Evolutionary conservation across 306 rosid species (phyloP).

Genomic region (Acacia melanoxylon): DNA sequence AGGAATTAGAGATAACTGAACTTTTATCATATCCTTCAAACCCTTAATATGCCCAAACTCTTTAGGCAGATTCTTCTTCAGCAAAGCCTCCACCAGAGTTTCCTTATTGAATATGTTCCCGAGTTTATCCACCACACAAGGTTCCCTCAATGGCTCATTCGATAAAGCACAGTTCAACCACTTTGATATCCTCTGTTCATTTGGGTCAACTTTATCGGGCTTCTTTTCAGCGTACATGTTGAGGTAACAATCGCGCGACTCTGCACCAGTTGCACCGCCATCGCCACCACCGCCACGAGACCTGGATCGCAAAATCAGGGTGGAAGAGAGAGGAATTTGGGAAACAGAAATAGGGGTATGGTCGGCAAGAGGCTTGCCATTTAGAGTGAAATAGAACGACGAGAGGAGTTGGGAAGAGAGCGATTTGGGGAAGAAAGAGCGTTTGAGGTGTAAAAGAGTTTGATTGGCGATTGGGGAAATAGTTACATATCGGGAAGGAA

Average conservation of each 20-base stretch:
- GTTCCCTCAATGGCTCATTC: slow-evolving; percentile 80
- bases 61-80: slow-evolving; percentile 87
- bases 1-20: slow-evolving; percentile 49
- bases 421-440: slow-evolving; percentile 47
- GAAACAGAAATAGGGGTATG: slow-evolving; percentile 37
- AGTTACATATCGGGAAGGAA: slow-evolving; percentile 42
- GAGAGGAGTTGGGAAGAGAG: slow-evolving; percentile 18
- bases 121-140: slow-evolving; percentile 81
- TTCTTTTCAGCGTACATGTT: slow-evolving; percentile 90
- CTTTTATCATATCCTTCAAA: slow-evolving; percentile 76
- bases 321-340: slow-evolving; percentile 54
- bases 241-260: slow-evolving; percentile 95
- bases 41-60: slow-evolving; percentile 87
- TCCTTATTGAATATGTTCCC: slow-evolving; percentile 90
- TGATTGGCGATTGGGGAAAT: slow-evolving; percentile 26
- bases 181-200: slow-evolving; percentile 86
- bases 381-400: slow-evolving; percentile 64
- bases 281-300: slow-evolving; percentile 85
- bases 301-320: slow-evolving; percentile 59
- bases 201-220: slow-evolving; percentile 87
- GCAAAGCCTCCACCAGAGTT: slow-evolving; percentile 70
- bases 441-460: slow-evolving; percentile 62
- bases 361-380: slow-evolving; percentile 66
- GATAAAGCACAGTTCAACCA: slow-evolving; percentile 83
- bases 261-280: slow-evolving; percentile 95